Conservation (phyloP, 208 protist genomes). For the Strigomonas culicis region DNA sequence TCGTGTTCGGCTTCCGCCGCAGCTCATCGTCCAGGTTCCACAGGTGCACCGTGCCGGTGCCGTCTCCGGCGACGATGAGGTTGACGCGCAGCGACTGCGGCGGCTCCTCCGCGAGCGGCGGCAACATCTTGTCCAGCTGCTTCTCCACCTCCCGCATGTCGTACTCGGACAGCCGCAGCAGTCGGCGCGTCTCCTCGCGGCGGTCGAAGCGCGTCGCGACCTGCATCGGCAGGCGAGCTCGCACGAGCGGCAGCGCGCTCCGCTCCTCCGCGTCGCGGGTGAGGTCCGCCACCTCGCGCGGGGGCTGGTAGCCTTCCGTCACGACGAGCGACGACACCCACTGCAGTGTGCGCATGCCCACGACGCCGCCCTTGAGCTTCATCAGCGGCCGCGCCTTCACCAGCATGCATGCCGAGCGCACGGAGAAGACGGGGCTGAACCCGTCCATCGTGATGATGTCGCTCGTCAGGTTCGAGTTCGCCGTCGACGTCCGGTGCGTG, state of each 20-base stretch:
- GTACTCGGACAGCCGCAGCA: constrained; percentile 54
- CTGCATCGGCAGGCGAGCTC: constrained; percentile 33
- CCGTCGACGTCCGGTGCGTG: neutral
- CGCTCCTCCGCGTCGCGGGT: constrained; percentile 34
- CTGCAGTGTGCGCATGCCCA: constrained; percentile 58
- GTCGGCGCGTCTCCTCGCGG: constrained; percentile 62
- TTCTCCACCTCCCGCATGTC: constrained; percentile 80
- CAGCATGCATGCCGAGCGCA: constrained; percentile 69
- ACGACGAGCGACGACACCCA: constrained; percentile 78
- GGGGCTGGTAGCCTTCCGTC: constrained; percentile 35
- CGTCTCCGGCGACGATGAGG: constrained; percentile 76
- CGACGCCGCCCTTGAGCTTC: constrained; percentile 76
- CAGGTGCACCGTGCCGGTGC: constrained; percentile 69
- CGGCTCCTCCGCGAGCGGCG: constrained; percentile 57
- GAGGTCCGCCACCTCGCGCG: constrained; percentile 22
- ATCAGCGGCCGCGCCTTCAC: constrained; percentile 78
- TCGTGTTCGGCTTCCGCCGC: constrained; percentile 3
- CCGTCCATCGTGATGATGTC: constrained; percentile 69
- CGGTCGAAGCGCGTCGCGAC: constrained; percentile 63
- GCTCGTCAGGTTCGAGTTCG: constrained; percentile 2
- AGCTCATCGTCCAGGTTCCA: constrained; percentile 89
- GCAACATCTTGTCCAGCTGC: constrained; percentile 64
- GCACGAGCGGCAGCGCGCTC: constrained; percentile 26
- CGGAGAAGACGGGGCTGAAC: constrained; percentile 24
- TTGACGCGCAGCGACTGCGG: constrained; percentile 67